A percentile compares a stretch with the other conserved stretches of the same genome.
Evolutionary conservation across 2,329 filamentous ascomycete species (phyloP).

Genomic region (Trichoderma lentiforme): DNA sequence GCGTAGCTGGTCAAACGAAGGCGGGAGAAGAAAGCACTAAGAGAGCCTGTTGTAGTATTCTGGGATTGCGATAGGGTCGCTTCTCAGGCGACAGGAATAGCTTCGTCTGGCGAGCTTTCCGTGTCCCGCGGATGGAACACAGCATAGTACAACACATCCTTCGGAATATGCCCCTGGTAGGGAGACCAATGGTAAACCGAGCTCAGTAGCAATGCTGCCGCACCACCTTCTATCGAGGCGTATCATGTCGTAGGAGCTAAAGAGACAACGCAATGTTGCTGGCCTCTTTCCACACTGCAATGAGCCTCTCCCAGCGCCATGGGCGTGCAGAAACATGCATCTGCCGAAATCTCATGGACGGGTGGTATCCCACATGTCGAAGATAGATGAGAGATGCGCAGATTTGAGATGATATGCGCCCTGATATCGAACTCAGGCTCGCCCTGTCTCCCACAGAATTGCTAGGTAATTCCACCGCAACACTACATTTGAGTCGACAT

Average conservation of each 20-base stretch:
- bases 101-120: background rate
- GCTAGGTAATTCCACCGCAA: background rate
- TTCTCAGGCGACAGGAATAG: background rate
- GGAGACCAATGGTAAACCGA: background rate
- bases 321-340: background rate
- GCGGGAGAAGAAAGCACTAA: background rate
- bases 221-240: background rate
- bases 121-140: background rate
- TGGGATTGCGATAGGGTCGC: background rate
- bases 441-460: background rate
- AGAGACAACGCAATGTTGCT: background rate
- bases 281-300: background rate
- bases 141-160: background rate
- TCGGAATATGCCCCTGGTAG: background rate
- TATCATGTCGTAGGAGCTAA: background rate
- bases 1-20: background rate
- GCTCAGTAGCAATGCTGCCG: background rate
- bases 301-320: background rate
- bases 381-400: background rate
- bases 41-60: background rate
- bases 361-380: background rate
- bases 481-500: background rate
- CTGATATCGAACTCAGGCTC: background rate
- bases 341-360: background rate
- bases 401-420: background rate